Evolutionary conservation across 495 filamentous ascomycete species (phyloP), one percentile per base, ranked within the genome.

Genomic region (Penicillium steckii): DNA sequence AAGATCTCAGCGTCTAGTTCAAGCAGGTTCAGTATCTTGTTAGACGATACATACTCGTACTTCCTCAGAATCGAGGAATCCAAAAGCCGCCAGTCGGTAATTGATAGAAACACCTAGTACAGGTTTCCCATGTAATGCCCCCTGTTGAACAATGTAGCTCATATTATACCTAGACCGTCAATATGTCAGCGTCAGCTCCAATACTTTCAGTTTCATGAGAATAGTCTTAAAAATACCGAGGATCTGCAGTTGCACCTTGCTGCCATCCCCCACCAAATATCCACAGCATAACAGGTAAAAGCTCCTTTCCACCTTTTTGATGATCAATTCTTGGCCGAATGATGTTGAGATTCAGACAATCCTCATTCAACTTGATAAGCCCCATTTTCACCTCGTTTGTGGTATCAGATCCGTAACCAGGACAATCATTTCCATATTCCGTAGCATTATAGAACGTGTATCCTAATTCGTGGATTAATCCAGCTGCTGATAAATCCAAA

Each of bases 41-140:
- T 23, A 18, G n/a, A 41, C 9, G 17, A 25, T 44, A n/a, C 33
- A 46, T 54, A 72, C 78, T 33, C 69, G 62, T 37, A 72, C 63
- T 59, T 72, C 69, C 43, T 67, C 48, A 8, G 69, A 72, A 4
- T 88, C 85, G 7, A 91, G 67, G 49, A 89, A 90, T 1, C 88
- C 88, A 69, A 82, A 87, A 0, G 85, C 71, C 0, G 87, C 84
- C 22, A 91, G 76, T 6, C 88, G 82, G 55, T 90, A 90, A 56
- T 90, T 91, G 66, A 91, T 84, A 55, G 83, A 85, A 7, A 92
- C 82, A 23, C 88, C 73, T 6, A 92, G 61, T 41, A 90, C 79
- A 3, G 84, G 83, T 58, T 87, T 83, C 1, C 73, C 77, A 41
- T 62, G 67, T 35, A 64, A 32, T 3, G 56, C 65, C 9, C 67